Conservation (phyloP, 768 basidiomycete genomes). For the Kwoniella sp. region DNA sequence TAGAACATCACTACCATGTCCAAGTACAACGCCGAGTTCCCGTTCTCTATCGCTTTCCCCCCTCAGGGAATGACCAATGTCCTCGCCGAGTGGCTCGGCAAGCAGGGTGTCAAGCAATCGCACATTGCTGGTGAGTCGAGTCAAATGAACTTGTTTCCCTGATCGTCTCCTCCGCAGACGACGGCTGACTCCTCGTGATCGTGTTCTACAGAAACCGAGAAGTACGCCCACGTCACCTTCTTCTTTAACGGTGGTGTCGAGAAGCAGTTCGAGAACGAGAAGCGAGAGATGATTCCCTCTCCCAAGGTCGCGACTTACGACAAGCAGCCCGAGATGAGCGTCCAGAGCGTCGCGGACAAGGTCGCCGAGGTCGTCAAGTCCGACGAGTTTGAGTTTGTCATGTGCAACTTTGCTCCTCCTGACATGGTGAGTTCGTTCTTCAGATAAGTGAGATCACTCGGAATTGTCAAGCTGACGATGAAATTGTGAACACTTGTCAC, state of each 20-base stretch:
- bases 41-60: conserved; percentile 89
- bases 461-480: not conserved
- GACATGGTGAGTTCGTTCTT: conserved; percentile 72
- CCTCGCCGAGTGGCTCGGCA: conserved; percentile 85
- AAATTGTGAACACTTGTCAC: not conserved
- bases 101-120: conserved; percentile 76
- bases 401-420: conserved; percentile 97
- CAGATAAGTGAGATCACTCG: not conserved
- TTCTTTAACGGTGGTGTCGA: conserved; percentile 98
- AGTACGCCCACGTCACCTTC: conserved; percentile 96
- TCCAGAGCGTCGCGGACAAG: conserved; percentile 82
- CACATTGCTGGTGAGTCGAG: conserved; percentile 74
- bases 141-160: not conserved
- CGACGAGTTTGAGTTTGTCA: conserved; percentile 79
- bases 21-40: conserved; percentile 85
- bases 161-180: too few species aligned
- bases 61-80: conserved; percentile 92
- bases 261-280: conserved; percentile 82
- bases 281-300: conserved; percentile 83
- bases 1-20: conserved; percentile 93
- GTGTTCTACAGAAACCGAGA: conserved; percentile 76
- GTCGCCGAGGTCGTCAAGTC: conserved; percentile 80
- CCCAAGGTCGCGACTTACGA: conserved; percentile 96
- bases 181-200: not conserved
- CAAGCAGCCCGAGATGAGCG: conserved; percentile 85